Evolutionary conservation across 2,329 filamentous ascomycete species (phyloP).

Genomic region (Neonectria neomacrospora): DNA sequence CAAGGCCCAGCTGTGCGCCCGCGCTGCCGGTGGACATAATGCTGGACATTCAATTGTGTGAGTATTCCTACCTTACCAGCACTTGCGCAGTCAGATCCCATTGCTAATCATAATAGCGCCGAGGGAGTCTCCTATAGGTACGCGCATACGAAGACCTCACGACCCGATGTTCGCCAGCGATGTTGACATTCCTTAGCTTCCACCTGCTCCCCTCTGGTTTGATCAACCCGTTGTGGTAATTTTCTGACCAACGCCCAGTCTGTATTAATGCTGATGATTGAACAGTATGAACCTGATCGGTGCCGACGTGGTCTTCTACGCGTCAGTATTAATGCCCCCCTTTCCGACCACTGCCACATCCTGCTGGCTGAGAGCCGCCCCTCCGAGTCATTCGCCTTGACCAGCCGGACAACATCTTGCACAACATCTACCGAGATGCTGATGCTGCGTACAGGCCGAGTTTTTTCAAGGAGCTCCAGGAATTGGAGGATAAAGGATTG

Average conservation of each 20-base stretch:
- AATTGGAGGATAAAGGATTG: slow-evolving; percentile 23
- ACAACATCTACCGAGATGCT: slow-evolving; percentile 7
- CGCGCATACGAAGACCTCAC: neutral
- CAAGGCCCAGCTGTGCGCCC: slow-evolving; percentile 14
- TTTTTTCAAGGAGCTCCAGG: slow-evolving; percentile 28
- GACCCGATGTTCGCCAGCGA: no score
- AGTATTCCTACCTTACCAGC: slow-evolving; percentile 2
- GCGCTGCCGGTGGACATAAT: slow-evolving; percentile 27
- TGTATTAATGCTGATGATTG: neutral
- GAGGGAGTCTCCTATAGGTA: slow-evolving; percentile 26
- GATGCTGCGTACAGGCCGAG: slow-evolving; percentile 1
- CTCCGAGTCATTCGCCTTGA: slow-evolving; percentile 3
- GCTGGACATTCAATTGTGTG: slow-evolving; percentile 29
- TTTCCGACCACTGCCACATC: slow-evolving; percentile 6
- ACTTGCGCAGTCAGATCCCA: neutral
- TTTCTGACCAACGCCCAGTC: neutral
- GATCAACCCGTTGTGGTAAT: slow-evolving; percentile 19
- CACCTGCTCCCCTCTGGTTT: slow-evolving; percentile 26
- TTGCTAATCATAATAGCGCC: slow-evolving; percentile 2
- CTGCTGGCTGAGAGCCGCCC: slow-evolving; percentile 1
- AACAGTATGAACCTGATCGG: slow-evolving; percentile 22
- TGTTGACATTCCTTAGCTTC: slow-evolving; percentile 15
- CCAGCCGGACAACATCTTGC: slow-evolving; percentile 9
- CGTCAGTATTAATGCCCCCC: slow-evolving; percentile 9
- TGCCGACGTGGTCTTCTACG: slow-evolving; percentile 24